Percentiles rank a stretch among this genome's conserved stretches.
Evolutionary conservation across 306 rosid genomes (phyloP).

Genomic region (Ziziphus jujuba): DNA sequence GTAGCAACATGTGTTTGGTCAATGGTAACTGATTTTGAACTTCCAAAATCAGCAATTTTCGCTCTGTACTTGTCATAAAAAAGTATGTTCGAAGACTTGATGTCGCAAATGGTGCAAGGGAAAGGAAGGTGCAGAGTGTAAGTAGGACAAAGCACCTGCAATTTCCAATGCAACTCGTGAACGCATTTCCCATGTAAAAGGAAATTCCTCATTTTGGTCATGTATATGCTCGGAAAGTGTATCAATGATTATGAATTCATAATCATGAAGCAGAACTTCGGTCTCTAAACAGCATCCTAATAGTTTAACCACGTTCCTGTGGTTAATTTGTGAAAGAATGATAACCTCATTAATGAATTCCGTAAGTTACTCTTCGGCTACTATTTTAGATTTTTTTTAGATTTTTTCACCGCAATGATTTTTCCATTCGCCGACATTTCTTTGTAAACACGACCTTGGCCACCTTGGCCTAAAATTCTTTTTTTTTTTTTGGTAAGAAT

Average conservation of each 20-base stretch:
- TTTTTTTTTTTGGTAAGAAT: too few species aligned
- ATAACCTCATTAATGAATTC: conserved; percentile 21
- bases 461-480: conserved; percentile 31
- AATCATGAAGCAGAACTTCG: conserved; percentile 11
- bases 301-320: conserved; percentile 12
- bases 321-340: conserved; percentile 21
- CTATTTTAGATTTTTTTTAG: conserved; percentile 24
- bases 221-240: not conserved
- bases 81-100: conserved; percentile 22
- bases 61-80: conserved; percentile 16
- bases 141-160: conserved; percentile 21
- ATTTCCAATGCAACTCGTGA: conserved; percentile 4
- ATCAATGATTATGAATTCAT: conserved; percentile 18
- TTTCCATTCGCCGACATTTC: conserved; percentile 21
- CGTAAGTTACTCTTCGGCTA: not conserved
- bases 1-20: conserved; percentile 25
- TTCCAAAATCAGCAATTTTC: conserved; percentile 21
- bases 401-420: conserved; percentile 24
- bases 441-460: conserved; percentile 30
- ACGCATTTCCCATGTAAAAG: conserved; percentile 13
- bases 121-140: conserved; percentile 8
- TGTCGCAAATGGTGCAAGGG: conserved; percentile 24
- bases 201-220: not conserved
- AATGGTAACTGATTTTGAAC: conserved; percentile 1
- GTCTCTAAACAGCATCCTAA: conserved; percentile 23